A percentile compares a stretch with the other conserved stretches of the same genome.
phyloP scores from a whole-genome alignment of 1,139 yeast genomes.

The Debaryomyces subglobosus region DNA sequence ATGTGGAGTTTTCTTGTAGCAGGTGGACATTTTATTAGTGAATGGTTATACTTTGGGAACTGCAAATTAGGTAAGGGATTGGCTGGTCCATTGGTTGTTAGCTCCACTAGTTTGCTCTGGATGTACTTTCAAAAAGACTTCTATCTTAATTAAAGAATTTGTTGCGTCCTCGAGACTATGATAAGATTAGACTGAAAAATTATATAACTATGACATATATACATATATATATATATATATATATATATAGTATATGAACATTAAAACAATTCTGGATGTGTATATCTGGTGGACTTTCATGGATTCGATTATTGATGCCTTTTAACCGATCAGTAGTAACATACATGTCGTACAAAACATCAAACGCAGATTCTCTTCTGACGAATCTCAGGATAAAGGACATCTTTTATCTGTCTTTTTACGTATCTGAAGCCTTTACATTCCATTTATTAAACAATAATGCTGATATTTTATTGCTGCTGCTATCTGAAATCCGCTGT shows the following conservation, averaged over 20 bases:
- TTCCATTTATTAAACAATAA: not conserved
- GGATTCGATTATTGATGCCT: not conserved
- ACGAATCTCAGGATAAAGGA: not conserved
- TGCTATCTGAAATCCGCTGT: not conserved
- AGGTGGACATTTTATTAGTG: conserved; percentile 77
- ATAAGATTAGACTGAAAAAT: not conserved
- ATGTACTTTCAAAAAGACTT: conserved; percentile 60
- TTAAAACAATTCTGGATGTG: not conserved
- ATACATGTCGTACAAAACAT: not conserved
- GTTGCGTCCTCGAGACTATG: not conserved
- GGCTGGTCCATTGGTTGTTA: conserved; percentile 79
- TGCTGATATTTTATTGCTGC: not conserved
- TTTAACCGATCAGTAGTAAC: not conserved
- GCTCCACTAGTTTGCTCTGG: conserved; percentile 60
- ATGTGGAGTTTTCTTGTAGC: conserved; percentile 86
- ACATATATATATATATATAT: too few species aligned
- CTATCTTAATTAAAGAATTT: conserved; percentile 26
- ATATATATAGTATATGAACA: not conserved
- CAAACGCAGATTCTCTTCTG: not conserved
- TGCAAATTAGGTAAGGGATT: conserved; percentile 87
- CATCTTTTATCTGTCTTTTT: not conserved
- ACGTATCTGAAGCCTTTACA: not conserved
- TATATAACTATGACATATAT: not conserved
- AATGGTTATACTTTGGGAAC: conserved; percentile 78
- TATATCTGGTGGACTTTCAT: not conserved